Conservation (phyloP, 495 filamentous ascomycete genomes). For the Cenococcum geophilum region DNA sequence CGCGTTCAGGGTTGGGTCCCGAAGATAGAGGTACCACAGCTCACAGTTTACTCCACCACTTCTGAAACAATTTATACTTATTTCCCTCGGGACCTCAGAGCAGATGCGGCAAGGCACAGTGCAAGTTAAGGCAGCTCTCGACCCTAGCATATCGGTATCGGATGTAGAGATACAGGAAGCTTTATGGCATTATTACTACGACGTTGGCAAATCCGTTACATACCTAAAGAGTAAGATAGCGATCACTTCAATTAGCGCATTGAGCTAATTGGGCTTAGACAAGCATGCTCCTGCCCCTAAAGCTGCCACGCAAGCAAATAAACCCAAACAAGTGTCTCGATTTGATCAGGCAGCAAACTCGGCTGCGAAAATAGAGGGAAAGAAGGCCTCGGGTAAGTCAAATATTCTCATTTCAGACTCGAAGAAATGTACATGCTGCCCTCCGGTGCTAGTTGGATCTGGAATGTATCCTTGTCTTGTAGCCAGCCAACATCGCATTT, state of each 20-base stretch:
- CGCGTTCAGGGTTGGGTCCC: slow-evolving; percentile 45
- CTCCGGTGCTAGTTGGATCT: slow-evolving; percentile 1
- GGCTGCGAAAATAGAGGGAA: slow-evolving; percentile 9
- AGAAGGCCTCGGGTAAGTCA: slow-evolving; percentile 20
- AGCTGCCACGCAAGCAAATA: slow-evolving; percentile 32
- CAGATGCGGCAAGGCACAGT: slow-evolving; percentile 53
- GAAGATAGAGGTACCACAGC: slow-evolving; percentile 52
- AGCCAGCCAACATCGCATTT: slow-evolving; percentile 8
- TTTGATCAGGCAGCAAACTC: slow-evolving; percentile 39
- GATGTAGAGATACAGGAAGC: slow-evolving; percentile 77
- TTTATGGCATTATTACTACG: slow-evolving; percentile 94
- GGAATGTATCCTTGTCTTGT: slow-evolving; percentile 5
- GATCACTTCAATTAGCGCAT: background rate
- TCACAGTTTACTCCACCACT: background rate
- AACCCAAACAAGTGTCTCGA: slow-evolving; percentile 37
- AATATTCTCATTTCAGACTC: background rate
- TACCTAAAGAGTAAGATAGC: slow-evolving; percentile 60
- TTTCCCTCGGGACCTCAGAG: slow-evolving; percentile 32
- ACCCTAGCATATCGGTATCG: slow-evolving; percentile 47
- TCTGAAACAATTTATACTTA: slow-evolving; percentile 10
- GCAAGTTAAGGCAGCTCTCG: slow-evolving; percentile 51
- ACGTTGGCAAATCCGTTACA: slow-evolving; percentile 73
- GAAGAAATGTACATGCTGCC: slow-evolving; percentile 3
- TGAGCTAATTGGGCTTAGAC: slow-evolving; percentile 9
- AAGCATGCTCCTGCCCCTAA: slow-evolving; percentile 29